Evolutionary conservation across 306 rosid genomes (phyloP).

Genomic region (Begonia loranthoides): DNA sequence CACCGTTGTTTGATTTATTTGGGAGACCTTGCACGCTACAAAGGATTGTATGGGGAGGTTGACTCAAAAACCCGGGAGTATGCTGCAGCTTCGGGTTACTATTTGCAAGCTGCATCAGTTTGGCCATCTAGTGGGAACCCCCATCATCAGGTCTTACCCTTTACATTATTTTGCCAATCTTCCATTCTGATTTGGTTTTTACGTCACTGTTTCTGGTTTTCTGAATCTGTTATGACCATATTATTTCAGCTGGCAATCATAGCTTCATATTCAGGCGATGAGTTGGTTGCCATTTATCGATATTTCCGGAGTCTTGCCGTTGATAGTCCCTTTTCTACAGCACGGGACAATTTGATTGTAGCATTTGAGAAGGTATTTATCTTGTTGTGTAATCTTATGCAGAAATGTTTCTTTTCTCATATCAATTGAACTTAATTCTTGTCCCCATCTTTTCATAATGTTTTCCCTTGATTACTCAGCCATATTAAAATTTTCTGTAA

Average conservation of each 20-base stretch:
- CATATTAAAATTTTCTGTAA: no score
- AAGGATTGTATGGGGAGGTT: constrained; percentile 86
- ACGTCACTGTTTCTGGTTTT: no score
- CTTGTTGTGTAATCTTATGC: neutral
- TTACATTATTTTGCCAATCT: neutral
- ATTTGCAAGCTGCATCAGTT: constrained; percentile 80
- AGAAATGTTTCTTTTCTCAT: no score
- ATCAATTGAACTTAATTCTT: no score
- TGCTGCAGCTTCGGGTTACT: constrained; percentile 92
- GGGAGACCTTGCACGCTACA: constrained; percentile 99
- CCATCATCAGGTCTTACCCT: constrained; percentile 69
- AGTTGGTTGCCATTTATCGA: constrained; percentile 64
- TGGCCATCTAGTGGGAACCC: constrained; percentile 93
- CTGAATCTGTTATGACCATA: neutral
- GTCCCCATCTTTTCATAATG: no score
- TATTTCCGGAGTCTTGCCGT: constrained; percentile 92
- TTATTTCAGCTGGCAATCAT: constrained; percentile 76
- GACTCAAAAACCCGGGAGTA: constrained; percentile 77
- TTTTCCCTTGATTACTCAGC: no score
- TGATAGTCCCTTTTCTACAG: constrained; percentile 84
- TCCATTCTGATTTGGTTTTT: neutral
- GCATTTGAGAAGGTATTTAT: constrained; percentile 88
- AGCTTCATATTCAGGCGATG: constrained; percentile 90
- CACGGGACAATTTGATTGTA: constrained; percentile 83
- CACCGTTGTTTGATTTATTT: constrained; percentile 91